Percentiles rank a stretch among this genome's conserved stretches.
Evolutionary conservation across 2,329 filamentous ascomycete genomes (phyloP).

Genomic region (Ilyonectria destructans): DNA sequence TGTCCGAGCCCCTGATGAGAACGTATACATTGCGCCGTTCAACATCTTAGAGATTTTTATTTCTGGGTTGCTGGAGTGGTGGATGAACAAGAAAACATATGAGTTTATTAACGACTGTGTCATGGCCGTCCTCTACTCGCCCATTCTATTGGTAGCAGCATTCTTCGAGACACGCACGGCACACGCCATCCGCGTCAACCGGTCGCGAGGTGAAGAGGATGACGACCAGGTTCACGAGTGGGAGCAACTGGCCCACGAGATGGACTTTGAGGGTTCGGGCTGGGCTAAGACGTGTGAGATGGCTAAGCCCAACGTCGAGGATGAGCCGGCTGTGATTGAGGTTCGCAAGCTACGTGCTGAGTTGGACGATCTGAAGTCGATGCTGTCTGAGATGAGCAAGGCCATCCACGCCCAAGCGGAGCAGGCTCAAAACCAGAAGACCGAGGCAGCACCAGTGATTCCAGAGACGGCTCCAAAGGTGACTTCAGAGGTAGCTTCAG

Average conservation of each 20-base stretch:
- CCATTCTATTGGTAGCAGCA: constrained; percentile 85
- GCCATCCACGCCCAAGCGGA: constrained; percentile 38
- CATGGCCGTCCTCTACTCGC: constrained; percentile 90
- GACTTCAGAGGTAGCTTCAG: not conserved
- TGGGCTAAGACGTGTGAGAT: constrained; percentile 86
- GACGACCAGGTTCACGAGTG: constrained; percentile 93
- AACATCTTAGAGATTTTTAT: constrained; percentile 92
- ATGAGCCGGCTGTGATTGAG: constrained; percentile 83
- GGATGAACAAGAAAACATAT: constrained; percentile 83
- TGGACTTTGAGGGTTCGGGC: constrained; percentile 87
- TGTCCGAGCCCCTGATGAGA: constrained; percentile 96
- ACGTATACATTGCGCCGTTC: constrained; percentile 96
- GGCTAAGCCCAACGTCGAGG: constrained; percentile 87
- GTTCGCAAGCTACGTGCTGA: constrained; percentile 72
- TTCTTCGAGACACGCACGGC: constrained; percentile 79
- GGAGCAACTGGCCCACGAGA: constrained; percentile 83
- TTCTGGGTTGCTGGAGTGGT: constrained; percentile 92
- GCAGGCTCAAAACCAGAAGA: constrained; percentile 7
- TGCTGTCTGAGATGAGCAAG: constrained; percentile 58
- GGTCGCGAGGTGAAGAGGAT: constrained; percentile 86
- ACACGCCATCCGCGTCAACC: constrained; percentile 78
- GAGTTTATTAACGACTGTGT: constrained; percentile 89
- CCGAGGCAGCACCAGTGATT: constrained; percentile 1
- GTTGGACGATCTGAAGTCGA: constrained; percentile 69
- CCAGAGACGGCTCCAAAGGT: constrained; percentile 1